Percentiles rank a stretch among this genome's conserved stretches.
Evolutionary conservation across 108 stramenopile species (phyloP).

Genomic region (Conticribra weissflogii): DNA sequence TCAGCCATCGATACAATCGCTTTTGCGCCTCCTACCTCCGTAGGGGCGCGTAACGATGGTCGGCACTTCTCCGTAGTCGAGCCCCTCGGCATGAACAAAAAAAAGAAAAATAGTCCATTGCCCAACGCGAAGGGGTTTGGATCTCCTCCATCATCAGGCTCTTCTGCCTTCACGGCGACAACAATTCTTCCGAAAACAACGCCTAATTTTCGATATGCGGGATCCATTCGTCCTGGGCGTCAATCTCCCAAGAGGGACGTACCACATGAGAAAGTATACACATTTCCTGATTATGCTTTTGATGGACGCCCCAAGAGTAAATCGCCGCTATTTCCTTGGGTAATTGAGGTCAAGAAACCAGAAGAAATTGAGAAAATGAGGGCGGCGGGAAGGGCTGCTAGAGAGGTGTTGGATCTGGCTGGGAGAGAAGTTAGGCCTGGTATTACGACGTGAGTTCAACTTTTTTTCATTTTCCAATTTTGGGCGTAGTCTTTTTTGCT

Average conservation of each 20-base stretch:
- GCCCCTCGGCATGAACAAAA: slow-evolving; percentile 52
- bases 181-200: slow-evolving; percentile 26
- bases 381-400: slow-evolving; percentile 79
- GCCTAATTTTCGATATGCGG: slow-evolving; percentile 72
- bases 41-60: no score
- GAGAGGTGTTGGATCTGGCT: slow-evolving; percentile 93
- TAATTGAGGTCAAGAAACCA: slow-evolving; percentile 88
- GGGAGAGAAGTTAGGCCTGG: slow-evolving; percentile 85
- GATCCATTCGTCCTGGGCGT: slow-evolving; percentile 67
- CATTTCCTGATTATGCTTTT: slow-evolving; percentile 78
- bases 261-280: slow-evolving; percentile 48
- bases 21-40: no score
- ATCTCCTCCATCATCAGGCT: not conserved
- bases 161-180: not conserved
- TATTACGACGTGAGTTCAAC: slow-evolving; percentile 59
- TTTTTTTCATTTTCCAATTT: not conserved
- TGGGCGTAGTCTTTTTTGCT: not conserved
- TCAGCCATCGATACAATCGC: no score
- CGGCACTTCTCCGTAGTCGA: no score
- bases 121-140: slow-evolving; percentile 20
- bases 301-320: slow-evolving; percentile 72
- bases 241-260: slow-evolving; percentile 73
- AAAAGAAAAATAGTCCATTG: slow-evolving; percentile 15
- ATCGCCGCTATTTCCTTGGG: slow-evolving; percentile 65
- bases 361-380: slow-evolving; percentile 94